Evolutionary conservation across 306 rosid genomes (phyloP), one percentile per base, ranked within the genome.

Genomic region (Inga leiocalycina): DNA sequence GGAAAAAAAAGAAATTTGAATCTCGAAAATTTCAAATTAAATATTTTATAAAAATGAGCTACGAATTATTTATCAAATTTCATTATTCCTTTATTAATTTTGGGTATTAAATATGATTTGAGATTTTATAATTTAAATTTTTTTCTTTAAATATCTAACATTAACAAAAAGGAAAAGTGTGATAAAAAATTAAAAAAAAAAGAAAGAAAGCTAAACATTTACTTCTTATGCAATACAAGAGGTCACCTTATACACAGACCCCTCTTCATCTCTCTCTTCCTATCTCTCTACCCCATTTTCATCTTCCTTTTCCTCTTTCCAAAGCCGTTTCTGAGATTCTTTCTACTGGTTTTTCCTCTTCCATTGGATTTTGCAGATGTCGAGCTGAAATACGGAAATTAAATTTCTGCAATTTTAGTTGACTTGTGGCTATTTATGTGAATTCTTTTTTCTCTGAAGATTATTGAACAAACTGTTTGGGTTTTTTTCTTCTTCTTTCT

Each of bases 241-340:
- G 85, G 92, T 88, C 97, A 91, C 68, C 88, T 59, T 12, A 52
- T 17, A 6, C 82, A 89, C 84, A 89, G 77, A 76, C 81, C 84
- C 62, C 81, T 82, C 71, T 62, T 80, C 86, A 39, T 82, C 88
- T 84, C 83, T 83, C 80, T 82, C 80, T 85, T 84, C 80, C 62
- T 69, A 5, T 57, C 54, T 79, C 85, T 85, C 93, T 83, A 85
- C 83, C 75, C 81, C 91, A 89, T 91, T 91, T 94, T 84, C 93
- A 89, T 91, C 96, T 88, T 90, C 91, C 91, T 81, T 39, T 90
- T 83, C 80, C 86, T 82, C 82, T 91, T 93, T 88, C 80, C 89
- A 88, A 94, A 90, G 75, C 87, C 93, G 89, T 96, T 92, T 91
- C 9, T 86, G 85, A 94, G 97, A 97, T 94, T 97, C 98, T 93